These are phyloP conservation scores for Saccharomycopsis oosterbeekiorum DNA, from an alignment of 805 yeast species.

Conservation along the genomic window DNA sequence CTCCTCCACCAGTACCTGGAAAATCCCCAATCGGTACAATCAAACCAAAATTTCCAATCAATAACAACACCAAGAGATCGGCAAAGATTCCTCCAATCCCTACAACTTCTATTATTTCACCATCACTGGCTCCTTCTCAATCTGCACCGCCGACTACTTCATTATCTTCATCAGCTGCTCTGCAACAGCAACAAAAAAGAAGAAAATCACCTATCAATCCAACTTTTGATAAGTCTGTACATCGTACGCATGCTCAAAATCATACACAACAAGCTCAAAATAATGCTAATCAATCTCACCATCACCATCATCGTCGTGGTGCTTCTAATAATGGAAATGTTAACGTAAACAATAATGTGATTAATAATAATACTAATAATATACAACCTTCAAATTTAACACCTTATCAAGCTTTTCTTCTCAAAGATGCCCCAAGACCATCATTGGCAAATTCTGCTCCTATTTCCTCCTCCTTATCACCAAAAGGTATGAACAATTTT, in stretches of 20 bases:
- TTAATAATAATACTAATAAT: background rate
- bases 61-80: background rate
- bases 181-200: background rate
- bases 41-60: background rate
- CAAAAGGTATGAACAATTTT: background rate
- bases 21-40: conserved; percentile 1
- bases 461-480: background rate
- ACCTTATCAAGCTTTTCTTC: background rate
- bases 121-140: conserved; percentile 20
- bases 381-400: background rate
- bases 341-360: background rate
- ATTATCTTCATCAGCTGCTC: background rate
- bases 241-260: background rate
- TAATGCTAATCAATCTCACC: background rate
- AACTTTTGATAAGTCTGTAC: background rate
- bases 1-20: conserved; percentile 14
- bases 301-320: background rate
- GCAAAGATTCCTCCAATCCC: background rate
- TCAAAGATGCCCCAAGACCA: background rate
- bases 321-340: background rate
- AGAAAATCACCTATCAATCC: background rate
- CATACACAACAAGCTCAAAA: background rate
- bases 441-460: background rate
- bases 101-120: background rate
- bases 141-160: conserved; percentile 12